A percentile compares a stretch with the other conserved stretches of the same genome.
Conservation (phyloP, 73 alveolate genomes). For the Tetrahymena elliotti region DNA sequence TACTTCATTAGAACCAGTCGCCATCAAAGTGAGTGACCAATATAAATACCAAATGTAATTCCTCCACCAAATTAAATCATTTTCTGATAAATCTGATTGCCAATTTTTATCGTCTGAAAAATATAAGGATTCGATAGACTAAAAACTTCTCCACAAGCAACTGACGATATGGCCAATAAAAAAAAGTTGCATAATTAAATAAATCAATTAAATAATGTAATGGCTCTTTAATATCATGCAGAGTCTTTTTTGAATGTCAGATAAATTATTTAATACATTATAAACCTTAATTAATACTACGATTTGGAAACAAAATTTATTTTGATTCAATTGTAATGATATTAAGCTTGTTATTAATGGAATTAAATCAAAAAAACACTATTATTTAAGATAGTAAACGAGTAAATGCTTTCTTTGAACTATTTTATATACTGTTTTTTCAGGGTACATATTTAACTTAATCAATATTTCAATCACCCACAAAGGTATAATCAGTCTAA, state of each 20-base stretch:
- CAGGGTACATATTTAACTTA: background rate
- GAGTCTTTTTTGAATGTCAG: background rate
- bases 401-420: background rate
- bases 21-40: background rate
- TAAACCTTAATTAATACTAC: background rate
- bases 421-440: background rate
- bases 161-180: background rate
- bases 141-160: background rate
- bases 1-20: background rate
- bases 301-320: background rate
- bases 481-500: background rate
- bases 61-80: background rate
- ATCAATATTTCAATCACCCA: background rate
- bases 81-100: background rate
- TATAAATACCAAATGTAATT: background rate
- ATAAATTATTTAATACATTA: background rate
- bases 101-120: background rate
- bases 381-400: background rate
- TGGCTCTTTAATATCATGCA: background rate
- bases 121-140: background rate
- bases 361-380: background rate
- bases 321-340: background rate
- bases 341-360: background rate
- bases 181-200: background rate
- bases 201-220: background rate